Conservation (phyloP, 768 basidiomycete species). For the Hygrocybe punicea region DNA sequence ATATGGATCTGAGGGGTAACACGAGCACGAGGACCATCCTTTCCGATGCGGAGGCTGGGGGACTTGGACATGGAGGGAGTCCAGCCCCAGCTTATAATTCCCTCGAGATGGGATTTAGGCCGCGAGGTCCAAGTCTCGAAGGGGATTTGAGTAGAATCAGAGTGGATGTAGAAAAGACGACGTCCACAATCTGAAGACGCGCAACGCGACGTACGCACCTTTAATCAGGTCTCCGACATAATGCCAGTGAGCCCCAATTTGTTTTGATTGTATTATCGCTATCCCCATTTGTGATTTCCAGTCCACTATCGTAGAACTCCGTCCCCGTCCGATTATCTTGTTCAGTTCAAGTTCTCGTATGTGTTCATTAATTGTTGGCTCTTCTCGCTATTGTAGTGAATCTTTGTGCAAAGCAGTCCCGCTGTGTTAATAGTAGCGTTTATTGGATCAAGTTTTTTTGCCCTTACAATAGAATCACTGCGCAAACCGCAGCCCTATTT, state of each 20-base stretch:
- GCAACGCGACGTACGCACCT: neutral
- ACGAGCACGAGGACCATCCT: slow-evolving; percentile 39
- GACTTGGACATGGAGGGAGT: slow-evolving; percentile 29
- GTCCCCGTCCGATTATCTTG: no score
- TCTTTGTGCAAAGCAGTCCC: no score
- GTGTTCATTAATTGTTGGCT: no score
- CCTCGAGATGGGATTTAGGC: slow-evolving; percentile 48
- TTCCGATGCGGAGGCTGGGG: neutral
- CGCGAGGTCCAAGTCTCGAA: slow-evolving; percentile 30
- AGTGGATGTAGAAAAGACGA: slow-evolving; percentile 61
- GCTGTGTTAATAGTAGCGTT: no score
- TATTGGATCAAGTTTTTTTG: neutral
- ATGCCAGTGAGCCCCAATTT: no score
- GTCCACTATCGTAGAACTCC: no score
- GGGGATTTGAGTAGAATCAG: slow-evolving; percentile 46
- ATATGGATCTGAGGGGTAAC: slow-evolving; percentile 52
- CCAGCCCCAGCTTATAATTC: slow-evolving; percentile 56
- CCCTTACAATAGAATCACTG: neutral
- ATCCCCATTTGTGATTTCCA: no score
- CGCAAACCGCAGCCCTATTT: neutral
- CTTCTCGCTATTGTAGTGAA: no score
- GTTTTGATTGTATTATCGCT: neutral
- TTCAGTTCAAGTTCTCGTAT: no score
- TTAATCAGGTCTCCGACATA: neutral
- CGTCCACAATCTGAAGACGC: slow-evolving; percentile 42